Conservation (phyloP, 768 basidiomycete species). For the Cyathus striatus region DNA sequence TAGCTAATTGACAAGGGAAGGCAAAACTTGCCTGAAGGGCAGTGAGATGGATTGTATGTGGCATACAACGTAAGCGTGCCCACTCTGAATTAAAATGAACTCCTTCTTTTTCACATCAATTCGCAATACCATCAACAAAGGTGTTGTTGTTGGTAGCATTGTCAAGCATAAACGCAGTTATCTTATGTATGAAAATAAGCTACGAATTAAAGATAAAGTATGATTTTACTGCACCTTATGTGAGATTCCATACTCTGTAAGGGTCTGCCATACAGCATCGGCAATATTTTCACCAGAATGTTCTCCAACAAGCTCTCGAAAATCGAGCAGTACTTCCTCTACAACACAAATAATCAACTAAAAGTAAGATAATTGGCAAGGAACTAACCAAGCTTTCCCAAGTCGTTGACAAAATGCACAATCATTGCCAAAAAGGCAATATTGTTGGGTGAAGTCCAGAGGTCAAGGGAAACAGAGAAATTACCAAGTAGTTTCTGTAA, state of each 20-base stretch:
- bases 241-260: conserved; percentile 20
- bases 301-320: conserved; percentile 24
- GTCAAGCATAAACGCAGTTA: conserved; percentile 15
- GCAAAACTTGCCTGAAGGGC: conserved; percentile 3
- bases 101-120: conserved; percentile 2
- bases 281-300: conserved; percentile 32
- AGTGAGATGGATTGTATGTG: conserved; percentile 17
- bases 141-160: conserved; percentile 22
- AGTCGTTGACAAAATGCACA: conserved; percentile 19
- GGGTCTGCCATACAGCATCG: conserved; percentile 20
- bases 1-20: background rate
- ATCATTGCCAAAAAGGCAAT: conserved; percentile 23
- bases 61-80: conserved; percentile 16
- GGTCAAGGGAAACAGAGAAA: conserved; percentile 17
- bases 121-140: conserved; percentile 9
- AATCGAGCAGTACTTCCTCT: conserved; percentile 33
- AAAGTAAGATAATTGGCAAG: no score
- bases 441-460: conserved; percentile 23
- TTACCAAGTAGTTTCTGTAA: no score
- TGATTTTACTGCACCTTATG: conserved; percentile 13
- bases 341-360: no score
- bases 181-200: conserved; percentile 12
- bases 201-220: no score
- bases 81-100: conserved; percentile 8
- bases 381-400: conserved; percentile 17